These are phyloP conservation scores for Ciborinia camelliae DNA, from an alignment of 2,329 filamentous ascomycete species.

Conservation along the genomic window DNA sequence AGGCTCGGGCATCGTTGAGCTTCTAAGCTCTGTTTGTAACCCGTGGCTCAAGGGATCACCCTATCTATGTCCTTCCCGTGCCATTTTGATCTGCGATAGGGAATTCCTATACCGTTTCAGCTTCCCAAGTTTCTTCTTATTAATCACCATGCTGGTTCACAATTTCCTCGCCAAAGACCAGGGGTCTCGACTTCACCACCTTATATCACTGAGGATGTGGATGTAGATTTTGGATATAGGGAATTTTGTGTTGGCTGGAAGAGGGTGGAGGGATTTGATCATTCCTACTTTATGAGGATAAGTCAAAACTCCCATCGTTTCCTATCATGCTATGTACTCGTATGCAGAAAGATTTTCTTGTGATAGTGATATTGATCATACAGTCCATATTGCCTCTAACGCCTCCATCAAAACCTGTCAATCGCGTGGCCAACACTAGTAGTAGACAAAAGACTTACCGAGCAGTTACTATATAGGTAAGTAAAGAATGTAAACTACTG, in stretches of 20 bases:
- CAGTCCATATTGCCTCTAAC: not conserved
- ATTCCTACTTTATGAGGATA: not conserved
- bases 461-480: not conserved
- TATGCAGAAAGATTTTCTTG: not conserved
- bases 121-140: not conserved
- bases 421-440: slow-evolving; percentile 6
- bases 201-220: not conserved
- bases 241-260: not conserved
- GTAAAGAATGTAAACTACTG: not conserved
- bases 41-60: slow-evolving; percentile 1
- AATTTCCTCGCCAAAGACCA: not conserved
- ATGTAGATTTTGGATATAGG: not conserved
- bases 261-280: slow-evolving; percentile 5
- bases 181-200: slow-evolving; percentile 3
- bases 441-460: not conserved
- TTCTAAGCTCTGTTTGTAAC: not conserved
- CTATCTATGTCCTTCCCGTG: not conserved
- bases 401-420: slow-evolving; percentile 6
- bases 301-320: not conserved
- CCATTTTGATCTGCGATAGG: slow-evolving; percentile 5
- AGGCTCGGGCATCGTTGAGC: slow-evolving; percentile 3
- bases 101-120: not conserved
- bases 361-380: not conserved
- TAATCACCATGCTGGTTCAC: not conserved
- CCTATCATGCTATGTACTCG: not conserved